A percentile compares a stretch with the other conserved stretches of the same genome.
Evolutionary conservation across 345 rosid species (phyloP).

Genomic region (Eucalyptus erythrocorys): DNA sequence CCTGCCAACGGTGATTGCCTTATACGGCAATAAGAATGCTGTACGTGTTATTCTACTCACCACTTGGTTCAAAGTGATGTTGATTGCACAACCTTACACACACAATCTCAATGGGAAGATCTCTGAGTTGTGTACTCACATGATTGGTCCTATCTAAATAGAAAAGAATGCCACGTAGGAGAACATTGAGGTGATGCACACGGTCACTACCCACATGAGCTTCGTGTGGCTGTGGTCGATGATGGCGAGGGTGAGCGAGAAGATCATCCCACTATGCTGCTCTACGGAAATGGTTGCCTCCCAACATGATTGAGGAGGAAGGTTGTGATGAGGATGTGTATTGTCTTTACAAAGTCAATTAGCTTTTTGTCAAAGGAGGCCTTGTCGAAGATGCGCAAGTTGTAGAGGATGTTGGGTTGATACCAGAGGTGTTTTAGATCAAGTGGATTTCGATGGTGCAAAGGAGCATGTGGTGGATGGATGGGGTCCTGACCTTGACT

Average conservation of each 20-base stretch:
- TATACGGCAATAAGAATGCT: too few species aligned
- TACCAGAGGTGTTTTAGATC: constrained; percentile 64
- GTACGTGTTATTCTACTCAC: not conserved
- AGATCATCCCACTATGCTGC: not conserved
- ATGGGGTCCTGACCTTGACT: not conserved
- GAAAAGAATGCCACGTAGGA: not conserved
- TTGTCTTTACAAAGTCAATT: too few species aligned
- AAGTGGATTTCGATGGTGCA: constrained; percentile 56
- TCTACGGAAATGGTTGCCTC: too few species aligned
- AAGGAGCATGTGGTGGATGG: constrained; percentile 33
- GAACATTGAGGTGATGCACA: not conserved
- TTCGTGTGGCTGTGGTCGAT: too few species aligned
- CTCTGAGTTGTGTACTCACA: not conserved
- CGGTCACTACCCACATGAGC: not conserved
- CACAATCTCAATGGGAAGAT: not conserved
- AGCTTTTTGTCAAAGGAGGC: constrained; percentile 36
- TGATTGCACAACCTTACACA: too few species aligned
- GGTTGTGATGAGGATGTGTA: too few species aligned
- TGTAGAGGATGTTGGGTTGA: constrained; percentile 71
- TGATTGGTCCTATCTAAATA: not conserved
- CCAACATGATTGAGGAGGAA: not conserved
- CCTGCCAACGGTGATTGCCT: constrained; percentile 16
- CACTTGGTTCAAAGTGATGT: not conserved
- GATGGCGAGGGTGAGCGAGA: too few species aligned
- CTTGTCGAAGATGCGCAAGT: constrained; percentile 49